These are phyloP conservation scores for Hypoxylon lenormandii DNA, from an alignment of 495 filamentous ascomycete species.

Conservation along the genomic window DNA sequence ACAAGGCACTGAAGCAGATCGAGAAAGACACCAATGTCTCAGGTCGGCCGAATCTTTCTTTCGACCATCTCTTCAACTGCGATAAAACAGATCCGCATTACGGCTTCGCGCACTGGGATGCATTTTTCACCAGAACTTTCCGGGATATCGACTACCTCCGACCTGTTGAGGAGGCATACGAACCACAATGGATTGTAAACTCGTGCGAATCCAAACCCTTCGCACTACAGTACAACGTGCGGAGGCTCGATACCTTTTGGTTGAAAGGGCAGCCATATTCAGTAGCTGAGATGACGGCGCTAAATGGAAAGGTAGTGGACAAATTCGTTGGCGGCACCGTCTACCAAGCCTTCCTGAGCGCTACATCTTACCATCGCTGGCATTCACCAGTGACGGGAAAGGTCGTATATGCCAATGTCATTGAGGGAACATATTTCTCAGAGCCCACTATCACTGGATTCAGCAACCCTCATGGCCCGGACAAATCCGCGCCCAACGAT, in stretches of 20 bases:
- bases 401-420: conserved; percentile 59
- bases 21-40: conserved; percentile 38
- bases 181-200: conserved; percentile 64
- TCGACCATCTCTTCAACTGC: conserved; percentile 57
- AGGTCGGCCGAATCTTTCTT: conserved; percentile 33
- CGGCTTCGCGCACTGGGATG: conserved; percentile 70
- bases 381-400: conserved; percentile 66
- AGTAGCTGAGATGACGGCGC: conserved; percentile 62
- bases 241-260: conserved; percentile 64
- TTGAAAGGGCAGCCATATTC: conserved; percentile 69
- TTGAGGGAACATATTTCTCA: conserved; percentile 70
- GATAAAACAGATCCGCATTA: conserved; percentile 54
- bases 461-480: conserved; percentile 42
- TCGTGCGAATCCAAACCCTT: conserved; percentile 69
- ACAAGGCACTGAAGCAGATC: conserved; percentile 41
- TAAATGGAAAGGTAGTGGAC: conserved; percentile 30
- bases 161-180: conserved; percentile 58
- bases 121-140: conserved; percentile 71
- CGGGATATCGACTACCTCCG: conserved; percentile 55
- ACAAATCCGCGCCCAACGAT: conserved; percentile 47
- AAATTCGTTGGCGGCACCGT: conserved; percentile 66
- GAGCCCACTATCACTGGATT: conserved; percentile 64
- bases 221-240: conserved; percentile 49
- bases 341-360: conserved; percentile 69
- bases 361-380: conserved; percentile 70